These are phyloP conservation scores for Zoysia japonica DNA, from an alignment of 176 grass and related monocot genomes.

Conservation along the genomic window DNA sequence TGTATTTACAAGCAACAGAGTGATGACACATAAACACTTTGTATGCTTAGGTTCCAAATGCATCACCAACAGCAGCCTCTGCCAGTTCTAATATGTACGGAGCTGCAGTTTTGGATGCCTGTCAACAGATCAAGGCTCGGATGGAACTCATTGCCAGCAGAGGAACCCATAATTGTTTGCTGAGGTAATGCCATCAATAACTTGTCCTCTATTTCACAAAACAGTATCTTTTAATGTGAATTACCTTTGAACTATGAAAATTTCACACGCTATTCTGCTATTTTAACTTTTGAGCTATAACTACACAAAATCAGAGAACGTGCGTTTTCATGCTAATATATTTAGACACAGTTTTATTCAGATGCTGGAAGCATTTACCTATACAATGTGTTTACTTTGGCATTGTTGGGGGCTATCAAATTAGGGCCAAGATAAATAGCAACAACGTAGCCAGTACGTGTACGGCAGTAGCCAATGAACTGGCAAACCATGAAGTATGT, in stretches of 20 bases:
- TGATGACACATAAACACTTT: constrained; percentile 13
- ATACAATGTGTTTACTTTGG: neutral
- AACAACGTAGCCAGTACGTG: neutral
- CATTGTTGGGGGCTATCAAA: neutral
- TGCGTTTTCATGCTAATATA: neutral
- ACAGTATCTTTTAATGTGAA: constrained; percentile 1
- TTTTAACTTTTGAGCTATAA: neutral
- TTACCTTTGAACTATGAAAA: constrained; percentile 4
- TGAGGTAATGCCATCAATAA: constrained; percentile 59
- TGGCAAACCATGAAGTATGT: neutral
- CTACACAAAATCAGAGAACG: neutral
- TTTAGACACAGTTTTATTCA: neutral
- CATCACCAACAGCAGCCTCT: constrained; percentile 91
- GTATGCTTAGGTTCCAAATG: constrained; percentile 82
- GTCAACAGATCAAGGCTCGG: constrained; percentile 85
- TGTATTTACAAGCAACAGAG: neutral
- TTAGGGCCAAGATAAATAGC: neutral
- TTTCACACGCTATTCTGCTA: neutral
- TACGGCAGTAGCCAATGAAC: neutral
- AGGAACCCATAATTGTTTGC: constrained; percentile 68
- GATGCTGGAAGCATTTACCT: neutral
- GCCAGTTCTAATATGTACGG: constrained; percentile 97
- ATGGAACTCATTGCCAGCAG: constrained; percentile 81
- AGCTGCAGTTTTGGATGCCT: constrained; percentile 93
- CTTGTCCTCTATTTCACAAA: neutral